Evolutionary conservation across 805 yeast genomes (phyloP), one percentile per base, ranked within the genome.

Genomic region (Blastobotrys terrestris): DNA sequence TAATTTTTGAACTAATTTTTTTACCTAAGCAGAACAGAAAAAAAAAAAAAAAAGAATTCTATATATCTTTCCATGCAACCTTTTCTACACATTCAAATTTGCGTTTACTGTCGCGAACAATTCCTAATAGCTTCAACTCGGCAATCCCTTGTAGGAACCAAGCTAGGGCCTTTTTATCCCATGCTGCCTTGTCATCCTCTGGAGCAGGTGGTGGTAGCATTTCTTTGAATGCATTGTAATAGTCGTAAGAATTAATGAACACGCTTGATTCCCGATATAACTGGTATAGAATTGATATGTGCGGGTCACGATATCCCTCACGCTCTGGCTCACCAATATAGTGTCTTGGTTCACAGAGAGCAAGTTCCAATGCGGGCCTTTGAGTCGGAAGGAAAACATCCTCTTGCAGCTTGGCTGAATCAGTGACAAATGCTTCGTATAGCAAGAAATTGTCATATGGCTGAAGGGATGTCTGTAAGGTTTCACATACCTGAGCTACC

Each of bases 201-300:
- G 64, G 58, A 44, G 16, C 47, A 1, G 54, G 52, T 21, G 48
- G 39, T 6, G 19, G 53, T 50, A 53, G 44, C 13, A 22, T 50
- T 31, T 56, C 78, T 61, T 74, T 78, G 67, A 85, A 85, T 0
- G 87, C 83, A 20, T 71, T 65, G 61, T 75, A 86, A 58, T 81
- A 82, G 59, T 86, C 95, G 67, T 74, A 83, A 50, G 84, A 75
- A 62, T 86, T 86, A 55, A 86, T 76, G 31, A 75, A 70, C 2
- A 82, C 73, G 20, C 87, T 85, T 0, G 96, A 91, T 60, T 90
- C 97, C 54, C 94, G 78, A 64, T 84, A 85, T 14, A 87, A 72
- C 47, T 79, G 77, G 68, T 80, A 90, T 51, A 90, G 64, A 48
- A 77, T 79, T 31, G 79, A 71, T 4, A 82, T 61, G 2, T 80